phyloP scores from a whole-genome alignment of 805 yeast genomes.

The Hanseniaspora jakobsenii region DNA sequence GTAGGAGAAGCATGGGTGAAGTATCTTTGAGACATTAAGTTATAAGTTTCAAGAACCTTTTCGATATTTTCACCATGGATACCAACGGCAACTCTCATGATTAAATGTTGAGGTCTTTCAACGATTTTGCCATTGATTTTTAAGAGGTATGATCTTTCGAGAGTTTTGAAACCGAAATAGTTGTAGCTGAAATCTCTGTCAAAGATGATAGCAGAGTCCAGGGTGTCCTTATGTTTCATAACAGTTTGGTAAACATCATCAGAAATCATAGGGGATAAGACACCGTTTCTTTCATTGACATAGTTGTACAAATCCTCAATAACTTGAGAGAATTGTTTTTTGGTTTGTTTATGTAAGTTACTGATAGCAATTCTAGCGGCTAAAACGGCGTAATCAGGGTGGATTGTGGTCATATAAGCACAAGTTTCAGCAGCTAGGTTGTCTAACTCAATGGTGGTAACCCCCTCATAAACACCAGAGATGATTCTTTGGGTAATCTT shows the following conservation, averaged over 20 bases:
- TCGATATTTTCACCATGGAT: constrained; percentile 63
- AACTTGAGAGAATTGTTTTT: constrained; percentile 71
- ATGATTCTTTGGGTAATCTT: constrained; percentile 92
- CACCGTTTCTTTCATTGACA: constrained; percentile 66
- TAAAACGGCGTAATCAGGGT: constrained; percentile 91
- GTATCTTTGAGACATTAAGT: constrained; percentile 72
- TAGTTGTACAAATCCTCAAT: constrained; percentile 61
- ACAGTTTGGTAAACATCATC: constrained; percentile 54
- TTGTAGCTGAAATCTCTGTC: constrained; percentile 68
- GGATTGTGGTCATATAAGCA: constrained; percentile 92
- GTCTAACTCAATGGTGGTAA: constrained; percentile 78
- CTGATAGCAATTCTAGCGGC: constrained; percentile 96
- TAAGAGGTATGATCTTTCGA: constrained; percentile 73
- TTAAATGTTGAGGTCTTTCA: constrained; percentile 85
- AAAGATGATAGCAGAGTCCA: constrained; percentile 62
- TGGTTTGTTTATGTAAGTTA: constrained; percentile 87
- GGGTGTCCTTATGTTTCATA: constrained; percentile 46
- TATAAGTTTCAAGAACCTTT: constrained; percentile 66
- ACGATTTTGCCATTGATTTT: constrained; percentile 52
- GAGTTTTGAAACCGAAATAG: constrained; percentile 86
- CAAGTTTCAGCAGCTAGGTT: constrained; percentile 91
- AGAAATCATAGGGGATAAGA: constrained; percentile 59
- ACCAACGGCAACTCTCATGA: constrained; percentile 86
- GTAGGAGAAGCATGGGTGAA: constrained; percentile 96
- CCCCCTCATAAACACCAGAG: constrained; percentile 94